Evolutionary conservation across 768 basidiomycete genomes (phyloP).

Genomic region (Coprinellus micaceus): DNA sequence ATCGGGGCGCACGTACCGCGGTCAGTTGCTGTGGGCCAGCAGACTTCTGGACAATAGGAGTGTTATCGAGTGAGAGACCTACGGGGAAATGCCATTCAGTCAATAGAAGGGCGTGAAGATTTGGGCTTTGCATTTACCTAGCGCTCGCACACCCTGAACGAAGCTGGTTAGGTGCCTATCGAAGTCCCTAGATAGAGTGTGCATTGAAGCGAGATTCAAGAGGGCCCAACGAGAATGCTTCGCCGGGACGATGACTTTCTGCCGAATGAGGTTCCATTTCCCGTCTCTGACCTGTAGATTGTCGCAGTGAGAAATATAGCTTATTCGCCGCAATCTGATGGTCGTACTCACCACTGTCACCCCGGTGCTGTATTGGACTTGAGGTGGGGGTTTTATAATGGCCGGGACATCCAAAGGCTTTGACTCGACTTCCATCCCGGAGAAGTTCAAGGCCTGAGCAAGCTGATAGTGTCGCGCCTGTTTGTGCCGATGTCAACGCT

Average conservation of each 20-base stretch:
- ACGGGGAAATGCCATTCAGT: too few relatives aligned
- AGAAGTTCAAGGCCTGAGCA: background rate
- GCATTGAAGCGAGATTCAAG: background rate
- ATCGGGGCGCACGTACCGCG: too few relatives aligned
- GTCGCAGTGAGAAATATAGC: too few relatives aligned
- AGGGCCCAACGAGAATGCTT: background rate
- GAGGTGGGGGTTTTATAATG: background rate
- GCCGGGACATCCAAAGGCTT: background rate
- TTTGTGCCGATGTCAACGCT: background rate
- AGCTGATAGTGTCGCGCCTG: background rate
- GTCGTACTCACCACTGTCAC: background rate
- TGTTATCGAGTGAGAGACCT: too few relatives aligned
- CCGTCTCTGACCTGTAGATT: slow-evolving; percentile 9
- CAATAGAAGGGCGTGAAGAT: too few relatives aligned
- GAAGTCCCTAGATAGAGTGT: too few relatives aligned
- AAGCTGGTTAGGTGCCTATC: too few relatives aligned
- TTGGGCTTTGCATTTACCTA: too few relatives aligned
- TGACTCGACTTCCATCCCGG: background rate
- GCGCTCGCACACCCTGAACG: too few relatives aligned
- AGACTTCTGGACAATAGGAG: too few relatives aligned
- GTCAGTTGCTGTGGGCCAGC: too few relatives aligned
- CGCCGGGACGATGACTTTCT: background rate
- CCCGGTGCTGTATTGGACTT: background rate
- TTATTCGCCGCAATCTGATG: too few relatives aligned
- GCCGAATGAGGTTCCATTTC: slow-evolving; percentile 12